Conservation (phyloP, 345 rosid species). For the Bruguiera sexangula region DNA sequence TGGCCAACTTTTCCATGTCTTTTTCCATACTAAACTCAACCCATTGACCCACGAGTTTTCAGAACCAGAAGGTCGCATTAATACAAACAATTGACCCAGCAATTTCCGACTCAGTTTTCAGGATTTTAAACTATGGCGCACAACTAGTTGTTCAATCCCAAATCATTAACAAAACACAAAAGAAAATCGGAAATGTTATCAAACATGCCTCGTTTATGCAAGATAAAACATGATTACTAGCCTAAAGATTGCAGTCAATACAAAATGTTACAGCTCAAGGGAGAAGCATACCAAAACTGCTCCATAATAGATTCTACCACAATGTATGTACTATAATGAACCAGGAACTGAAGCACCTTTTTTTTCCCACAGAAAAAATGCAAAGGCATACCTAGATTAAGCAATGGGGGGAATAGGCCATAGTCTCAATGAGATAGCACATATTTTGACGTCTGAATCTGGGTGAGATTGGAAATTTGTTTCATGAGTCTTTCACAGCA, state of each 20-base stretch:
- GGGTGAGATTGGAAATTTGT: not conserved
- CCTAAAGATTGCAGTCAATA: not conserved
- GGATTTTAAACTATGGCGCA: not conserved
- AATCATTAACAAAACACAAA: not conserved
- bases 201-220: not conserved
- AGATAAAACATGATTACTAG: not conserved
- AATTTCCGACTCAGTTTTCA: constrained; percentile 11
- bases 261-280: constrained; percentile 7
- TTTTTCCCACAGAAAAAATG: constrained; percentile 1
- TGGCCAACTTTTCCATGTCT: not conserved
- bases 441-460: constrained; percentile 2
- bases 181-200: not conserved
- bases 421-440: constrained; percentile 6
- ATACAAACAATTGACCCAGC: constrained; percentile 8
- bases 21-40: too few species aligned
- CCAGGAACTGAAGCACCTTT: constrained; percentile 4
- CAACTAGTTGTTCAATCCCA: not conserved
- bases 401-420: constrained; percentile 17
- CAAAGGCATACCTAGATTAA: constrained; percentile 12
- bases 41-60: not conserved
- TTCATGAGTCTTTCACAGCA: constrained; percentile 40
- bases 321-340: not conserved
- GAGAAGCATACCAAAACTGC: not conserved
- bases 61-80: not conserved
- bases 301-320: not conserved